Conservation (phyloP, 75 land plant genomes). For the Pinus taeda region DNA sequence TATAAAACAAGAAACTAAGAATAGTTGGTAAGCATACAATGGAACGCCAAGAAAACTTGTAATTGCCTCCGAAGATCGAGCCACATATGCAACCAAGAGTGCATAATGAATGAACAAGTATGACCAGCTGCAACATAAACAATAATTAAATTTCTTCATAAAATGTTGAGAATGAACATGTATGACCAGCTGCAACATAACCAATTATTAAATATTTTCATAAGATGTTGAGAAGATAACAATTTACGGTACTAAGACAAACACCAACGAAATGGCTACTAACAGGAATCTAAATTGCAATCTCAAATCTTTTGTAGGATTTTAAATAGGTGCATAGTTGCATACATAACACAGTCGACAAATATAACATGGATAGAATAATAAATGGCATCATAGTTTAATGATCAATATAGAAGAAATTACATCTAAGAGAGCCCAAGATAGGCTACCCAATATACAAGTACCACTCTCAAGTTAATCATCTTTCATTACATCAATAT, state of each 20-base stretch:
- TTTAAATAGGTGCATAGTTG: too few species aligned
- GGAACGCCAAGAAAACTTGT: conserved; percentile 67
- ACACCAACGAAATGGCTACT: background rate
- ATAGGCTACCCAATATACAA: too few species aligned
- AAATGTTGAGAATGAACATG: conserved; percentile 55
- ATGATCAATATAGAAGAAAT: too few species aligned
- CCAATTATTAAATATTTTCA: background rate
- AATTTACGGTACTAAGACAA: background rate
- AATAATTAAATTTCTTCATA: background rate
- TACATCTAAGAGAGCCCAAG: too few species aligned
- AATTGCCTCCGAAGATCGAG: conserved; percentile 94
- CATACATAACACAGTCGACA: too few species aligned
- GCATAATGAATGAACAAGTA: conserved; percentile 97
- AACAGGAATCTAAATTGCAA: background rate
- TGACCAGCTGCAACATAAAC: conserved; percentile 73
- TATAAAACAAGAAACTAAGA: background rate
- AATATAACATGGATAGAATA: too few species aligned
- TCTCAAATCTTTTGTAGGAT: background rate
- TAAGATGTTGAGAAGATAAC: background rate
- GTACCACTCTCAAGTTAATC: too few species aligned
- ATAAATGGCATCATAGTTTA: too few species aligned
- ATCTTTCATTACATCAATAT: too few species aligned
- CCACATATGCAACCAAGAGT: conserved; percentile 94
- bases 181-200: conserved; percentile 84
- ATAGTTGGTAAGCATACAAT: conserved; percentile 42